Evolutionary conservation across 768 basidiomycete species (phyloP).

Genomic region (Chalciporus chontae): DNA sequence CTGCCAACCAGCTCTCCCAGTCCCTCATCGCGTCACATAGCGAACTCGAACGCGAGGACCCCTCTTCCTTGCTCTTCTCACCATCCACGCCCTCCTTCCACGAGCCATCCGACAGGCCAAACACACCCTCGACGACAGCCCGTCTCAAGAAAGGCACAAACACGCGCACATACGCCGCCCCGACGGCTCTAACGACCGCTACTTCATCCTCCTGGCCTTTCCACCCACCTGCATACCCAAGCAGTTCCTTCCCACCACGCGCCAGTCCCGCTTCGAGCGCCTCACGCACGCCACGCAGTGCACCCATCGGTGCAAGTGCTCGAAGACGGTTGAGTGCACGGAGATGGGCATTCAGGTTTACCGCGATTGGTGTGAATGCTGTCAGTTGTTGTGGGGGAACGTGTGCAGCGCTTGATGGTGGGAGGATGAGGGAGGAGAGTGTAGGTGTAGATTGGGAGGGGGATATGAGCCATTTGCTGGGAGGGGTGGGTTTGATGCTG

Average conservation of each 20-base stretch:
- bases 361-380: conserved; percentile 73
- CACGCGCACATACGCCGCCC: conserved; percentile 54
- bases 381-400: conserved; percentile 70
- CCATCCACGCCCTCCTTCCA: neutral
- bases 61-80: neutral
- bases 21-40: conserved; percentile 13
- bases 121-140: conserved; percentile 75
- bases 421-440: conserved; percentile 18
- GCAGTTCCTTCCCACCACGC: conserved; percentile 41
- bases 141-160: conserved; percentile 69
- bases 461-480: conserved; percentile 53
- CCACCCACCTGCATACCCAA: conserved; percentile 42
- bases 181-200: conserved; percentile 45
- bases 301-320: conserved; percentile 66
- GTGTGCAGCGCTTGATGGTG: conserved; percentile 41
- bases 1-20: conserved; percentile 31
- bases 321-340: conserved; percentile 77
- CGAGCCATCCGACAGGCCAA: conserved; percentile 37
- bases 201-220: conserved; percentile 33
- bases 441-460: conserved; percentile 31
- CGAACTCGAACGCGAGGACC: neutral
- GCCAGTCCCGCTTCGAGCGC: conserved; percentile 53
- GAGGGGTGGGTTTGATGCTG: conserved; percentile 23
- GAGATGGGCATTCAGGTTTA: conserved; percentile 68
- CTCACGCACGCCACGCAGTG: conserved; percentile 46